phyloP scores from a whole-genome alignment of 2,329 filamentous ascomycete species.

The Epicoccum sorghinum region DNA sequence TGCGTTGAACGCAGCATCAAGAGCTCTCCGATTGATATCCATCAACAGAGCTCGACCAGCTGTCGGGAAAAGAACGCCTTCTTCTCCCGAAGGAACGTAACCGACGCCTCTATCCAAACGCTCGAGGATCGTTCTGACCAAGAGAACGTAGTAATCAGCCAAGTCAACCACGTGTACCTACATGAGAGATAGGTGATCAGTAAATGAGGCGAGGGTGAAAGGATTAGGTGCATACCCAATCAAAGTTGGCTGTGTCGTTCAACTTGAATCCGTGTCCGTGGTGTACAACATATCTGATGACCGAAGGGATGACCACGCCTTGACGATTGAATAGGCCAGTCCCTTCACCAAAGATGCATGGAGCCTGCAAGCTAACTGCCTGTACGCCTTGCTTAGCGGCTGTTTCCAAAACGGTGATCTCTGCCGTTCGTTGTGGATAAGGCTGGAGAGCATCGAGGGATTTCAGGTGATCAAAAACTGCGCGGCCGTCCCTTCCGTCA shows the following conservation, averaged over 20 bases:
- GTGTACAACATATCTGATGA: slow-evolving; percentile 21
- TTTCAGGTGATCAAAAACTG: slow-evolving; percentile 19
- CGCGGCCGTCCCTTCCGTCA: slow-evolving; percentile 14
- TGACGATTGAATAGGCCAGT: slow-evolving; percentile 22
- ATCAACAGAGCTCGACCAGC: slow-evolving; percentile 18
- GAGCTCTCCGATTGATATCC: slow-evolving; percentile 19
- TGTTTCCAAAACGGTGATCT: slow-evolving; percentile 18
- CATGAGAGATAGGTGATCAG: not conserved
- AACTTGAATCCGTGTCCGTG: slow-evolving; percentile 27
- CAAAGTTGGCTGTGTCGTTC: slow-evolving; percentile 27
- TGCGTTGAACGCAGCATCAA: slow-evolving; percentile 23
- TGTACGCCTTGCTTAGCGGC: slow-evolving; percentile 17
- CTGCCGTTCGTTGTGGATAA: slow-evolving; percentile 22
- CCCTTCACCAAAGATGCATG: slow-evolving; percentile 25
- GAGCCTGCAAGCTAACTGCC: slow-evolving; percentile 22
- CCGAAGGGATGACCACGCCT: slow-evolving; percentile 21
- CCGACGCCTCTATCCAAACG: slow-evolving; percentile 21
- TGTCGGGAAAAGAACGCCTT: slow-evolving; percentile 21
- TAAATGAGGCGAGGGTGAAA: not conserved
- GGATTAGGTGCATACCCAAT: slow-evolving; percentile 12
- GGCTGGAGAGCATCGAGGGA: slow-evolving; percentile 10
- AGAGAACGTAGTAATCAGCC: slow-evolving; percentile 21
- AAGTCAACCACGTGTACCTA: slow-evolving; percentile 21
- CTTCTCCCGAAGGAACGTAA: slow-evolving; percentile 19
- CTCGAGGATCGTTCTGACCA: slow-evolving; percentile 23